Conservation (phyloP, 2,329 filamentous ascomycete species). For the Aureobasidium sp. region DNA sequence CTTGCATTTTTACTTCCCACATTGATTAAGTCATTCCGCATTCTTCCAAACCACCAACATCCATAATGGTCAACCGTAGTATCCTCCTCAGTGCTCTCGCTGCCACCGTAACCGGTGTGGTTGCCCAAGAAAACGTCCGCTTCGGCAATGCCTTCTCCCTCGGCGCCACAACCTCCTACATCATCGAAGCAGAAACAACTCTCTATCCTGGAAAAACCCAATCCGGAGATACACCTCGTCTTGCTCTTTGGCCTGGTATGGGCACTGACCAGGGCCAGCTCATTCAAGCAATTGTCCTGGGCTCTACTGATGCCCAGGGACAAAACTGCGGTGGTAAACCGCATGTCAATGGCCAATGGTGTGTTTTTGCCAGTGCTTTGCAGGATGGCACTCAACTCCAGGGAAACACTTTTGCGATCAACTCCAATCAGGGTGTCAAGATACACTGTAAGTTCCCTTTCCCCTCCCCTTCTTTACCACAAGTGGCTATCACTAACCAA, state of each 20-base stretch:
- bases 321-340: neutral
- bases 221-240: conserved; percentile 28
- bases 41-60: neutral
- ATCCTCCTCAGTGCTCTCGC: neutral
- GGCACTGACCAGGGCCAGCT: conserved; percentile 39
- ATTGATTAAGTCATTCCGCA: neutral
- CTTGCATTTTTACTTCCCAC: neutral
- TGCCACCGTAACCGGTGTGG: neutral
- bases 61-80: neutral
- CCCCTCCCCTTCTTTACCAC: too few relatives aligned
- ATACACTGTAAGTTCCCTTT: too few relatives aligned
- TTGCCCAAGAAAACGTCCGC: conserved; percentile 7
- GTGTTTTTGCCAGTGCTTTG: conserved; percentile 9
- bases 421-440: neutral
- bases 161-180: conserved; percentile 27
- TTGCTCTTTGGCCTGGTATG: conserved; percentile 43
- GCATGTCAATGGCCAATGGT: conserved; percentile 9
- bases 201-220: conserved; percentile 34
- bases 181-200: conserved; percentile 37
- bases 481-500: too few relatives aligned
- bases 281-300: conserved; percentile 36
- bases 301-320: conserved; percentile 1
- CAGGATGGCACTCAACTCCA: neutral
- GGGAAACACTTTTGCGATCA: neutral
- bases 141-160: conserved; percentile 2